These are phyloP conservation scores for Cucumis hystrix DNA, from an alignment of 306 rosid genomes.

Conservation along the genomic window DNA sequence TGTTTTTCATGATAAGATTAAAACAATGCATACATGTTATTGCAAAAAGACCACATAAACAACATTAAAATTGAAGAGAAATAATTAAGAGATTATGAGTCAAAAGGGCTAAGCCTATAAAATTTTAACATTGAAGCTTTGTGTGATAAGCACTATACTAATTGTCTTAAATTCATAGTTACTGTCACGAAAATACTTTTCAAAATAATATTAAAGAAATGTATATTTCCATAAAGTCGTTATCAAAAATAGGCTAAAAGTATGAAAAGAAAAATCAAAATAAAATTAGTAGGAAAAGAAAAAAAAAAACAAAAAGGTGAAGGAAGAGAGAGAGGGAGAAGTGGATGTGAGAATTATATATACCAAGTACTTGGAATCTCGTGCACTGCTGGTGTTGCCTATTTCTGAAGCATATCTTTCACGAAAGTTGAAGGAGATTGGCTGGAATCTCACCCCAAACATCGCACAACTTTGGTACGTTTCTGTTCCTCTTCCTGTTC, in stretches of 20 bases:
- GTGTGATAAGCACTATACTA: too few species aligned
- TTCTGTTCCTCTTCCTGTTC: conserved; percentile 3
- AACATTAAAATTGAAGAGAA: too few species aligned
- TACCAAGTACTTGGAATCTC: conserved; percentile 4
- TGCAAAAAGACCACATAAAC: too few species aligned
- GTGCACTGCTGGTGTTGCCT: conserved; percentile 39
- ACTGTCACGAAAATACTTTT: too few species aligned
- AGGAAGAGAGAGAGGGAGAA: not conserved
- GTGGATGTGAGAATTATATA: not conserved
- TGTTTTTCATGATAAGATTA: not conserved
- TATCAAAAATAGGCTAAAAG: not conserved
- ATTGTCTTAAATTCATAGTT: too few species aligned
- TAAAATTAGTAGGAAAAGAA: not conserved
- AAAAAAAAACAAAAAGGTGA: not conserved
- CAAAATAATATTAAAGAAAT: not conserved
- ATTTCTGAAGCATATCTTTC: conserved; percentile 62
- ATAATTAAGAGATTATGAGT: too few species aligned
- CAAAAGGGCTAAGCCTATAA: too few species aligned
- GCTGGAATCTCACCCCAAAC: conserved; percentile 46
- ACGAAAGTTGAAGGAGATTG: conserved; percentile 78
- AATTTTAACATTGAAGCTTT: too few species aligned
- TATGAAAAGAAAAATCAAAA: not conserved
- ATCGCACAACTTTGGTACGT: conserved; percentile 49
- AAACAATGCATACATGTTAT: too few species aligned
- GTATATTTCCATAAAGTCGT: not conserved